A percentile compares a stretch with the other conserved stretches of the same genome.
phyloP scores from a whole-genome alignment of 768 basidiomycete genomes.

The Termitomyces bulborhizus region DNA sequence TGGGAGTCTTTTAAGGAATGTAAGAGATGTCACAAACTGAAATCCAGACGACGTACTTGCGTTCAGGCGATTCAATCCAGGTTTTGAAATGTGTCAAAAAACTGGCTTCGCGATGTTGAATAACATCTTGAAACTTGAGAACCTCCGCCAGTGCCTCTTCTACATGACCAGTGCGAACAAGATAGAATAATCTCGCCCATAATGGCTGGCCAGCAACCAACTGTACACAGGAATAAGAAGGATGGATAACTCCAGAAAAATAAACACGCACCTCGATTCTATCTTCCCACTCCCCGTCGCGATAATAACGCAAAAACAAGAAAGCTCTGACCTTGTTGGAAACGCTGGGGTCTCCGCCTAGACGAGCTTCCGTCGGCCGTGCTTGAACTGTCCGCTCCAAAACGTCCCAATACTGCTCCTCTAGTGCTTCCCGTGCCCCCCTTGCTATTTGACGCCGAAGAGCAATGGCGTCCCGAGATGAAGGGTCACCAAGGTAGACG shows the following conservation, averaged over 20 bases:
- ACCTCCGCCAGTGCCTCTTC: conserved; percentile 80
- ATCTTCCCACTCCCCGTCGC: conserved; percentile 81
- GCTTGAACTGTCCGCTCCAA: conserved; percentile 79
- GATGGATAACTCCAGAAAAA: background rate
- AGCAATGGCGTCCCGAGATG: conserved; percentile 58
- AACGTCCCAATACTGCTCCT: conserved; percentile 84
- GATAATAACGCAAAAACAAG: conserved; percentile 72
- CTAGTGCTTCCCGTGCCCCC: conserved; percentile 76
- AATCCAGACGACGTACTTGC: conserved; percentile 43
- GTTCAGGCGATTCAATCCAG: conserved; percentile 77
- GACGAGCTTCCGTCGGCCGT: conserved; percentile 73
- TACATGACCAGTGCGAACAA: conserved; percentile 80
- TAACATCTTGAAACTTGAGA: conserved; percentile 57
- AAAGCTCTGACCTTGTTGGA: conserved; percentile 89
- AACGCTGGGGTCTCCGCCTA: conserved; percentile 90
- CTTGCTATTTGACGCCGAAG: conserved; percentile 69
- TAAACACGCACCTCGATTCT: conserved; percentile 68
- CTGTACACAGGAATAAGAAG: conserved; percentile 28
- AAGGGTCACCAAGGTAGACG: conserved; percentile 63
- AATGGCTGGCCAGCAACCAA: conserved; percentile 81
- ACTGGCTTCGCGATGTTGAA: conserved; percentile 72
- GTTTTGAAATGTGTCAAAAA: conserved; percentile 80
- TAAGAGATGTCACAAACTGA: background rate
- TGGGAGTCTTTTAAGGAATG: conserved; percentile 41
- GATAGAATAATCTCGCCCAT: conserved; percentile 93